Evolutionary conservation across 495 filamentous ascomycete species (phyloP).

Genomic region (Neurospora tetrasperma): DNA sequence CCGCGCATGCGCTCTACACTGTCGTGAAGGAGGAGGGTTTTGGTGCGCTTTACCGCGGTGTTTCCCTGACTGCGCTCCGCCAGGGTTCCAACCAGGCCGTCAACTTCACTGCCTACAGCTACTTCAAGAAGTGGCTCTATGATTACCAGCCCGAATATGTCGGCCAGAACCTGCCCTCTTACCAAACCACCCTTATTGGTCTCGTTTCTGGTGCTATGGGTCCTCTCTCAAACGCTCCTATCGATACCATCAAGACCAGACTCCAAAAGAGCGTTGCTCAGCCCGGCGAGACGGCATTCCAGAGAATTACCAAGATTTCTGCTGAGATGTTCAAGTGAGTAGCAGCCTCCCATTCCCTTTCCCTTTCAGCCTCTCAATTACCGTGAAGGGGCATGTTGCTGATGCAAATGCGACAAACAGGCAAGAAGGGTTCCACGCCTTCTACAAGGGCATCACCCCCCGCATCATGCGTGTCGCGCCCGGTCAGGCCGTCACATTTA

Average conservation of each 20-base stretch:
- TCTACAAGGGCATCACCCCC: slow-evolving; percentile 99
- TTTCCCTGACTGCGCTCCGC: slow-evolving; percentile 82
- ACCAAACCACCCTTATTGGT: slow-evolving; percentile 85
- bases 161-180: slow-evolving; percentile 59
- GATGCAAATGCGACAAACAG: slow-evolving; percentile 17
- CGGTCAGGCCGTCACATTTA: slow-evolving; percentile 96
- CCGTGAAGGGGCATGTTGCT: neutral
- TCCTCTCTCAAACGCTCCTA: slow-evolving; percentile 89
- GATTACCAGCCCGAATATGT: slow-evolving; percentile 51
- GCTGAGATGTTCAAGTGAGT: slow-evolving; percentile 82
- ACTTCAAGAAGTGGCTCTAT: slow-evolving; percentile 75
- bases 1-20: slow-evolving; percentile 89
- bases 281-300: slow-evolving; percentile 67
- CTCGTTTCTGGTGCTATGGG: slow-evolving; percentile 91
- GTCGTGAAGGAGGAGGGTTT: slow-evolving; percentile 85
- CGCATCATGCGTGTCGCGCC: slow-evolving; percentile 95
- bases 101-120: slow-evolving; percentile 97
- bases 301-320: slow-evolving; percentile 66
- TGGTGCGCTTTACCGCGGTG: slow-evolving; percentile 80
- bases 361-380: neutral
- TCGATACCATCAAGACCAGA: slow-evolving; percentile 98
- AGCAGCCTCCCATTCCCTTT: slow-evolving; percentile 1
- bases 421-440: slow-evolving; percentile 82
- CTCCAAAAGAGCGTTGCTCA: slow-evolving; percentile 82
- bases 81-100: slow-evolving; percentile 97